A percentile compares a stretch with the other conserved stretches of the same genome.
Conservation (phyloP, 805 yeast genomes). For the Starmerella kuoi region DNA sequence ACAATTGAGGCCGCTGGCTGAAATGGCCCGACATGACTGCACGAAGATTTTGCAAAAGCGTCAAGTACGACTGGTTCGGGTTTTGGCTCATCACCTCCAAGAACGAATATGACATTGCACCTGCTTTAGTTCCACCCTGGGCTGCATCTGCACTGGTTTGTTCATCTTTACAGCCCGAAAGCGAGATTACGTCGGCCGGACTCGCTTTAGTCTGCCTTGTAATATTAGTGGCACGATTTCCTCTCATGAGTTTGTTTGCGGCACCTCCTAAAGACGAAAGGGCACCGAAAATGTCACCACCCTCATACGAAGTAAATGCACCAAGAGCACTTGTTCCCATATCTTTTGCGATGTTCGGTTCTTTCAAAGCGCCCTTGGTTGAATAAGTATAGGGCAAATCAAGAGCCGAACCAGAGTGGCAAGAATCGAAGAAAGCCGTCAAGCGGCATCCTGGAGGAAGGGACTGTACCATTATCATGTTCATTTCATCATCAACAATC, state of each 20-base stretch:
- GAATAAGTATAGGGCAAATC: constrained; percentile 74
- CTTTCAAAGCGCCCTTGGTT: constrained; percentile 71
- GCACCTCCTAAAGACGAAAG: constrained; percentile 32
- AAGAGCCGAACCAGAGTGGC: constrained; percentile 75
- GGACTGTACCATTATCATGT: constrained; percentile 55
- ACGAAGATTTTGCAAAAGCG: constrained; percentile 62
- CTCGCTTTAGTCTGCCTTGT: constrained; percentile 43
- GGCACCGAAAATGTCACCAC: constrained; percentile 41
- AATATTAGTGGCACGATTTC: constrained; percentile 11
- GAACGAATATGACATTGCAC: constrained; percentile 79
- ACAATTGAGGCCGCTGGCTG: constrained; percentile 72
- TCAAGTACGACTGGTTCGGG: constrained; percentile 55
- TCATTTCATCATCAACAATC: constrained; percentile 63
- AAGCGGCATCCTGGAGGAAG: constrained; percentile 62
- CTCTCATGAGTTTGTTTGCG: constrained; percentile 14
- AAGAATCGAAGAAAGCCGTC: constrained; percentile 72
- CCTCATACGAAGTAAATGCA: constrained; percentile 47
- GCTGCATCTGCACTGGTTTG: constrained; percentile 77
- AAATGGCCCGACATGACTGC: constrained; percentile 48
- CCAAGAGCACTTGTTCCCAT: constrained; percentile 55
- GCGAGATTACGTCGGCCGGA: constrained; percentile 62
- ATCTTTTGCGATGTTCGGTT: constrained; percentile 65
- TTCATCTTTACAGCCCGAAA: constrained; percentile 73
- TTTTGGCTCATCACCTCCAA: constrained; percentile 47
- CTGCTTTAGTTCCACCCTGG: constrained; percentile 59